Evolutionary conservation across 495 filamentous ascomycete genomes (phyloP), one percentile per base, ranked within the genome.

Genomic region (Trichocladium uniseriatum): DNA sequence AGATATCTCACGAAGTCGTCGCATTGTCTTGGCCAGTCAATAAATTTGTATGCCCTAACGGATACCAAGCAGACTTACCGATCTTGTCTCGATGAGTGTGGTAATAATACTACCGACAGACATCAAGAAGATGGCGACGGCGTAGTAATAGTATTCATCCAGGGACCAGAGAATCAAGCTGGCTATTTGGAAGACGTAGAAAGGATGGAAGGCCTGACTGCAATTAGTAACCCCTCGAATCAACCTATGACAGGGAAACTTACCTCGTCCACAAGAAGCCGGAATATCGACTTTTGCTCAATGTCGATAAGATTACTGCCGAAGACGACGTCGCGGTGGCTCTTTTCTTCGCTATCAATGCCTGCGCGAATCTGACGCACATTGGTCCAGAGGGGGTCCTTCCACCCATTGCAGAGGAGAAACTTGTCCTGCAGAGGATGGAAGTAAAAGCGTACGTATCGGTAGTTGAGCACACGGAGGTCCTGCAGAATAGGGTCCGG

Each of bases 101-200:
- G 87, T 84, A 14, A 78, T 81, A 55, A 99, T 96, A 66, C 91
- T 95, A 52, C 87, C 82, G 29, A 88, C 73, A 0, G 94, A 99
- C 53, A 99, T 99, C 45, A 94, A 57, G 55, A 99, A 94, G 51
- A 99, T 99, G 64, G 90, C 95, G 24, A 79, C 74, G 27, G 94
- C 94, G 71, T 99, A 99, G 62, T 96, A 97, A 57, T 95, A 97
- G 59, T 99, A 99, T 55, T 90, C 71, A 58, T 99, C 94, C 24
- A 95, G 52, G 14, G 90, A 94, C 94, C 94, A 99, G 5, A 99
- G 81, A 39, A 92, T 64, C 47, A 99, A 70, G 70, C 94, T 97
- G 28, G 88, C 90, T 58, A 99, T 81, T 63, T 99, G 94, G 67
- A 99, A 99, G 31, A 96, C 82, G 60, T 97, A 99, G 69, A 99